These are phyloP conservation scores for Rhizopus sp. DNA, from an alignment of 371 early-diverging fungal species.

Conservation along the genomic window DNA sequence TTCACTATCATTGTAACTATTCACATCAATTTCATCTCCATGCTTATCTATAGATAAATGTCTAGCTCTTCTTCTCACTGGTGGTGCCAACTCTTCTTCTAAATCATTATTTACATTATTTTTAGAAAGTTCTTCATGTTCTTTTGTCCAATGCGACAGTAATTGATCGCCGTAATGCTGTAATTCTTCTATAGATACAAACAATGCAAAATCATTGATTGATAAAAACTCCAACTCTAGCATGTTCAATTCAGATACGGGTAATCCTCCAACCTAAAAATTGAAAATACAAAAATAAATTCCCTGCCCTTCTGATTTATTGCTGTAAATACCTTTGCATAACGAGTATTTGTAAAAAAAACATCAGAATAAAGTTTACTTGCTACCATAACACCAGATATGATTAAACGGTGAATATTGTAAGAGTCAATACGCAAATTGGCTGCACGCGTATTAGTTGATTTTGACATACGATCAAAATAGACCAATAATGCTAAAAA, in stretches of 20 bases:
- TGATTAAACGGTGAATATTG: slow-evolving; percentile 83
- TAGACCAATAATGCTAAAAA: slow-evolving; percentile 77
- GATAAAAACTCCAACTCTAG: slow-evolving; percentile 84
- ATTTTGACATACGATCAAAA: slow-evolving; percentile 64
- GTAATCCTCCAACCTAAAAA: slow-evolving; percentile 92
- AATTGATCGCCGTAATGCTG: slow-evolving; percentile 73
- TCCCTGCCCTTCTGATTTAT: slow-evolving; percentile 13
- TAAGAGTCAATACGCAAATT: slow-evolving; percentile 72
- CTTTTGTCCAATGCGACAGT: slow-evolving; percentile 37
- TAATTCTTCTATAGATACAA: slow-evolving; percentile 70
- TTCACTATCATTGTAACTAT: slow-evolving; percentile 13
- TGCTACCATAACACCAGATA: slow-evolving; percentile 73
- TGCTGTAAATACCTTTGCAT: slow-evolving; percentile 61
- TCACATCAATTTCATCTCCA: slow-evolving; percentile 17
- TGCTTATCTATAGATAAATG: slow-evolving; percentile 28
- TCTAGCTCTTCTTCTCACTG: slow-evolving; percentile 27
- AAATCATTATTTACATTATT: neutral
- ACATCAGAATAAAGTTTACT: slow-evolving; percentile 83
- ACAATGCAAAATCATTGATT: slow-evolving; percentile 75
- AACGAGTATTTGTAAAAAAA: slow-evolving; percentile 82
- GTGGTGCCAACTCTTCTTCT: slow-evolving; percentile 11
- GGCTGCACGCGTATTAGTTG: slow-evolving; percentile 14
- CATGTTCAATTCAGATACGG: slow-evolving; percentile 84
- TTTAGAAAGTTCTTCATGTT: no score
- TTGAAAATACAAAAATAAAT: slow-evolving; percentile 3